Conservation (phyloP, 306 rosid genomes). For the Astragalus membranaceus region DNA sequence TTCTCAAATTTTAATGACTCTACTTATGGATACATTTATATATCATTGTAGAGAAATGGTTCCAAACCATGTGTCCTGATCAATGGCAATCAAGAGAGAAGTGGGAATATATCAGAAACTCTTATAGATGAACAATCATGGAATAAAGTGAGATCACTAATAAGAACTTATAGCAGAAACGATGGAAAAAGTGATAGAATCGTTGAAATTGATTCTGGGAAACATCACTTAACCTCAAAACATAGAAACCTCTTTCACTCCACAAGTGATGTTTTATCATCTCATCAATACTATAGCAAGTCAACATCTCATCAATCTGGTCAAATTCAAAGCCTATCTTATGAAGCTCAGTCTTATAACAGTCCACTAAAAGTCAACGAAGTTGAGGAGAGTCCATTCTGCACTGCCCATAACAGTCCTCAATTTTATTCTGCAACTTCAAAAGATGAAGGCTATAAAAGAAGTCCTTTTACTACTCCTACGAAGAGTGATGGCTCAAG, state of each 20-base stretch:
- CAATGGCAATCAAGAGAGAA: conserved; percentile 26
- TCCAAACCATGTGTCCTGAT: conserved; percentile 39
- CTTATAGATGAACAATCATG: conserved; percentile 35
- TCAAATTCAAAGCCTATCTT: conserved; percentile 31
- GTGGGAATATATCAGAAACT: conserved; percentile 24
- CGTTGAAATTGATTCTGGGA: conserved; percentile 52
- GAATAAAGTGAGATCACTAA: conserved; percentile 28
- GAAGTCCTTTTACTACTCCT: conserved; percentile 72
- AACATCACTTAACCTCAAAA: conserved; percentile 26
- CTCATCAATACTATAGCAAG: conserved; percentile 41
- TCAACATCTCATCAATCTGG: conserved; percentile 45
- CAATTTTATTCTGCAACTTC: conserved; percentile 54
- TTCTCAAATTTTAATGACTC: neutral
- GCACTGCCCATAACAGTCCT: conserved; percentile 62
- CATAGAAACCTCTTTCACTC: conserved; percentile 48
- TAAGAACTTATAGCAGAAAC: conserved; percentile 17
- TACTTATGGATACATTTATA: neutral
- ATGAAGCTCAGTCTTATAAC: conserved; percentile 49
- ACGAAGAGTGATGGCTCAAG: conserved; percentile 58
- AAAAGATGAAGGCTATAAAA: conserved; percentile 38
- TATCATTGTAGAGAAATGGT: conserved; percentile 52
- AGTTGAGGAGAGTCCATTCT: conserved; percentile 53
- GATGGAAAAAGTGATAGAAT: conserved; percentile 50
- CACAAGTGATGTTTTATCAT: conserved; percentile 7
- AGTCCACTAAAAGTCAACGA: conserved; percentile 35